These are phyloP conservation scores for Phialemoniopsis sp. DNA, from an alignment of 2,329 filamentous ascomycete genomes.

Conservation along the genomic window DNA sequence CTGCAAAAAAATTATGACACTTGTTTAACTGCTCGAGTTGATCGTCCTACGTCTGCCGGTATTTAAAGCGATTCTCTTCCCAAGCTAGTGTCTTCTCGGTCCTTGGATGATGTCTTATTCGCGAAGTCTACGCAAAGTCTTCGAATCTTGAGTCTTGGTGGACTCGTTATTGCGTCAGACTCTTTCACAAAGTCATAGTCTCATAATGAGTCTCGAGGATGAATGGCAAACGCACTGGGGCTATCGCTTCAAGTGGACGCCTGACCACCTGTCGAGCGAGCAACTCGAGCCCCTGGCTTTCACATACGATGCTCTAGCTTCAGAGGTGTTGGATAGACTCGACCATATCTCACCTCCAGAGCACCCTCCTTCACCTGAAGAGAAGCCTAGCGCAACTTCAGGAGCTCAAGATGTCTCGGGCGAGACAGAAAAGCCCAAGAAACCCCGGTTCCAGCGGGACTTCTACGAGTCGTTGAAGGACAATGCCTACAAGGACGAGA, in stretches of 20 bases:
- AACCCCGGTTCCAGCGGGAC: neutral
- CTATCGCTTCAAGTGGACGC: constrained; percentile 66
- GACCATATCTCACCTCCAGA: constrained; percentile 54
- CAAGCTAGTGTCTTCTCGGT: no score
- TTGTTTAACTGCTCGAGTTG: no score
- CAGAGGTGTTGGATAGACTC: constrained; percentile 60
- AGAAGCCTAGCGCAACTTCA: constrained; percentile 10
- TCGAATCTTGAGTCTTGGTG: no score
- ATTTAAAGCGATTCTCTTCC: no score
- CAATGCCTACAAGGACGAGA: constrained; percentile 51
- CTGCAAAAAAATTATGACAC: no score
- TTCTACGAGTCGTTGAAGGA: constrained; percentile 45
- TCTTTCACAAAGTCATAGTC: no score
- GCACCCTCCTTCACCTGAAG: no score
- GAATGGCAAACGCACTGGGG: constrained; percentile 44
- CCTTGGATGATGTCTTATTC: no score
- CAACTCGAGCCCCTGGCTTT: constrained; percentile 57
- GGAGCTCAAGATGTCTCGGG: constrained; percentile 1
- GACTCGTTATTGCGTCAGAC: no score
- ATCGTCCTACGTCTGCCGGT: no score
- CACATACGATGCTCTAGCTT: constrained; percentile 65
- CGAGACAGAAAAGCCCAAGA: no score
- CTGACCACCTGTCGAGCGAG: constrained; percentile 56
- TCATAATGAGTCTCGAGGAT: constrained; percentile 7
- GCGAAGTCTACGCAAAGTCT: no score